Base-by-base conservation (phyloP, 768 basidiomycete species). In the Naganishia kalamii region DNA sequence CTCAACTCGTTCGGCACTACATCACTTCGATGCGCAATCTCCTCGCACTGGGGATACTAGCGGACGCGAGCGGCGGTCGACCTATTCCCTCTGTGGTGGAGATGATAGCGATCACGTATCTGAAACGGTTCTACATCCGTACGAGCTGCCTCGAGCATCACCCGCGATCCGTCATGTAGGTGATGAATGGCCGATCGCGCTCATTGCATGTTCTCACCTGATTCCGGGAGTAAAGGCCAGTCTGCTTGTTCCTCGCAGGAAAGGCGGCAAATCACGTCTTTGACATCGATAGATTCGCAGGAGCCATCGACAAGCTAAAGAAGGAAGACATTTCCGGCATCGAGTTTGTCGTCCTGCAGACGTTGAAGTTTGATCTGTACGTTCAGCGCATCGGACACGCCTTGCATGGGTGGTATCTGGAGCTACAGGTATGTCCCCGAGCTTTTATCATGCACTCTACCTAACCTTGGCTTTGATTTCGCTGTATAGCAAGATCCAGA, bases 131-230 rank as follows among this genome's bases (percentile, higher is more conserved):
- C 79, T 99, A 98, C 75, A 83, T 98, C 62, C 88, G 88, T 80
- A 98, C 98, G 74, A 98, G 93, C 1, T 91, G 92, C 60, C 97
- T 98, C 92, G 96, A 98, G 75, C 97, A 91, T 87, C 96, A 98
- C 80, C 96, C 96, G 0, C 94, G 93, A 79, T 92, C 90, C 73
- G 90, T 99, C 72, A 99, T 99, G 96, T 96, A 40, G 30, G 35
- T 57, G 8, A 6, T 10, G 23, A 29, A 21, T n/a, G 8, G 49
- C 33, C 19, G 25, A 32, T 40, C 35, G 54, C 12, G 27, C 44
- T 25, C 62, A 37, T 37, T 27, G 10, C n/a, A 61, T 65, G 50
- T 64, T 25, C 32, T 25, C n/a, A 27, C 1, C 15, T 2, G 4
- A 40, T n/a, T 2, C n/a, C 23, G 7, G 68, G 13, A 30, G 8